These are phyloP conservation scores for Leptographium procerum DNA, from an alignment of 2,329 filamentous ascomycete genomes.

Conservation along the genomic window DNA sequence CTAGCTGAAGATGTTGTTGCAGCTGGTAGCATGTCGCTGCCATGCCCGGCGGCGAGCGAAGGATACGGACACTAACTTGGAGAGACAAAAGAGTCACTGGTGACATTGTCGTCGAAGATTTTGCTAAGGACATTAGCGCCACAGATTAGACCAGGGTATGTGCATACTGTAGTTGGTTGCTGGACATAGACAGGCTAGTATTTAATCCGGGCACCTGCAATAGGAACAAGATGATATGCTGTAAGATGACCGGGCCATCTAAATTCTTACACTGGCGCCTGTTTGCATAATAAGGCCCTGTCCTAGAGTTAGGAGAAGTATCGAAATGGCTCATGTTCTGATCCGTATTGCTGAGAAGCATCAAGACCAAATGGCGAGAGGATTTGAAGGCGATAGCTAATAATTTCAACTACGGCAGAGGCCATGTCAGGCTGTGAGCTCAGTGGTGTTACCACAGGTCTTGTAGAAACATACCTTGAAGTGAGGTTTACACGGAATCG, in stretches of 20 bases:
- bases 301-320: background rate
- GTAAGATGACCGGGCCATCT: too few species aligned
- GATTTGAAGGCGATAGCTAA: background rate
- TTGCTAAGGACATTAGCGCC: too few species aligned
- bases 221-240: slow-evolving; percentile 3
- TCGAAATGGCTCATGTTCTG: background rate
- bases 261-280: too few species aligned
- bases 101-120: background rate
- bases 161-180: background rate
- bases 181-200: slow-evolving; percentile 4
- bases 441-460: background rate
- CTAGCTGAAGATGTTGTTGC: background rate
- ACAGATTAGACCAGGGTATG: slow-evolving; percentile 1
- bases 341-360: background rate
- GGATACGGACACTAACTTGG: slow-evolving; percentile 1
- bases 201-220: background rate
- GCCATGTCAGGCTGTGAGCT: background rate
- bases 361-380: background rate
- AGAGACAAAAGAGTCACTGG: background rate
- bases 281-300: too few species aligned
- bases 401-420: background rate
- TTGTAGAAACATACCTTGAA: background rate
- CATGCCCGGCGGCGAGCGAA: background rate
- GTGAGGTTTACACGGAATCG: too few species aligned
- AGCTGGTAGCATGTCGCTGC: background rate